Base-by-base conservation (phyloP, 2,329 filamentous ascomycete genomes). In the Hypoxylon sp. region DNA sequence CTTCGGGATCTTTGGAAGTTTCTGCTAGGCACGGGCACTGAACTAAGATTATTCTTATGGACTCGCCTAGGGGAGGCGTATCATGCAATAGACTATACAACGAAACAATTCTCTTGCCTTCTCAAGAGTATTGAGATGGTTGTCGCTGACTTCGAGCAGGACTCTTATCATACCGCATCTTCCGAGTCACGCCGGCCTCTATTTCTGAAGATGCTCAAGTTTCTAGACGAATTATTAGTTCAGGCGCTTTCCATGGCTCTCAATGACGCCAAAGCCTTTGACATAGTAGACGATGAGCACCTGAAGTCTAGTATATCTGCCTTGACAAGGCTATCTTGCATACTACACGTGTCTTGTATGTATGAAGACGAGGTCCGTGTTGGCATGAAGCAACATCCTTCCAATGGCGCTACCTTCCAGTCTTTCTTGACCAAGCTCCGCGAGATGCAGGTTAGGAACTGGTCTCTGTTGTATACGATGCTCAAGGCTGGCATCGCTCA, bases 61-160 rank as follows among this genome's bases (percentile, higher is more conserved):
- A 91, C 92, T 68, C 90, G 94, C 55, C 86, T 99, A n/a, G 91
- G 93, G 39, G 92, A 96, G 70, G 95, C 96, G 0, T 99, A 99
- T 75, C 87, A 90, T 57, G 88, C 87, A 6, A 97, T 99, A 67
- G 88, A 92, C 6, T 97, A 98, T 74, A 83, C 88, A 0, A 94
- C 95, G 0, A 98, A 97, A 78, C 90, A 96, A 13, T 89, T 98
- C 31, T 97, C 93, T 0, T 98, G 94, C 79, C 88, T 93, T 67
- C 83, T 99, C 31, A 91, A 92, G 72, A 93, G 92, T 72, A 93
- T 98, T 52, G 93, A 97, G 77, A 91, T 94, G 74, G 88, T 98
- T 19, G 84, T 96, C 2, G 83, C 83, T 19, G 87, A 89, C 67
- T 80, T 89, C 37, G 85, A 86, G 63, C 80, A 82, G 22, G 92